A percentile compares a stretch with the other conserved stretches of the same genome.
Evolutionary conservation across 2,329 filamentous ascomycete species (phyloP).

Genomic region (Diaporthe caulivora): DNA sequence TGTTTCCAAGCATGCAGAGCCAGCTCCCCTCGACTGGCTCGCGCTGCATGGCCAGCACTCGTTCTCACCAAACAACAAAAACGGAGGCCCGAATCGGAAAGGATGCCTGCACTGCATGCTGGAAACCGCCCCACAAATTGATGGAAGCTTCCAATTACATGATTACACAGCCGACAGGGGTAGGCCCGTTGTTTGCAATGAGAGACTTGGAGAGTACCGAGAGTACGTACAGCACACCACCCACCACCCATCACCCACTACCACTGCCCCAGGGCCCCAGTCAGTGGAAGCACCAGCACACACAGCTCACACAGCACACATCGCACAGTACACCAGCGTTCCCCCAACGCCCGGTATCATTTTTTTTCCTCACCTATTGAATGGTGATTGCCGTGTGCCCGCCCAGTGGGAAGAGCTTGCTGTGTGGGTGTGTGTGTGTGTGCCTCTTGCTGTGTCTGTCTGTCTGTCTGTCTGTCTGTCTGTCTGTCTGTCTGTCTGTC

Average conservation of each 20-base stretch:
- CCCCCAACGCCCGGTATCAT: slow-evolving; percentile 15
- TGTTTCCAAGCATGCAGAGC: neutral
- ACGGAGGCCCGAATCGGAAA: slow-evolving; percentile 27
- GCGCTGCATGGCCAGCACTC: neutral
- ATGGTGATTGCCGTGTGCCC: neutral
- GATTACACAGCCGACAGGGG: neutral
- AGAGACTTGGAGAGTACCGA: neutral
- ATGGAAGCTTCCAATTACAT: slow-evolving; percentile 22
- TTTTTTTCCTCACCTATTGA: slow-evolving; percentile 8
- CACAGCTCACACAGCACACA: neutral
- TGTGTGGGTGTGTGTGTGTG: slow-evolving; percentile 1
- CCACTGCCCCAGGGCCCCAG: neutral
- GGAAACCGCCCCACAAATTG: slow-evolving; percentile 8
- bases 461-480: neutral
- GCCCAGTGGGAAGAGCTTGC: neutral
- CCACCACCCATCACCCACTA: neutral
- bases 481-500: neutral
- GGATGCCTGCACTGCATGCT: slow-evolving; percentile 14
- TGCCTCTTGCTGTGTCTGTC: neutral
- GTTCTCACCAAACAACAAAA: slow-evolving; percentile 5
- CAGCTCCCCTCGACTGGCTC: neutral
- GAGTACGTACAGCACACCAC: slow-evolving; percentile 22
- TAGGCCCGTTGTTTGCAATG: slow-evolving; percentile 24
- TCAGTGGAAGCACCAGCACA: neutral
- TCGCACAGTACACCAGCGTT: neutral